These are phyloP conservation scores for Pseudozyma flocculosa DNA, from an alignment of 1,284 basidiomycete genomes.

Conservation along the genomic window DNA sequence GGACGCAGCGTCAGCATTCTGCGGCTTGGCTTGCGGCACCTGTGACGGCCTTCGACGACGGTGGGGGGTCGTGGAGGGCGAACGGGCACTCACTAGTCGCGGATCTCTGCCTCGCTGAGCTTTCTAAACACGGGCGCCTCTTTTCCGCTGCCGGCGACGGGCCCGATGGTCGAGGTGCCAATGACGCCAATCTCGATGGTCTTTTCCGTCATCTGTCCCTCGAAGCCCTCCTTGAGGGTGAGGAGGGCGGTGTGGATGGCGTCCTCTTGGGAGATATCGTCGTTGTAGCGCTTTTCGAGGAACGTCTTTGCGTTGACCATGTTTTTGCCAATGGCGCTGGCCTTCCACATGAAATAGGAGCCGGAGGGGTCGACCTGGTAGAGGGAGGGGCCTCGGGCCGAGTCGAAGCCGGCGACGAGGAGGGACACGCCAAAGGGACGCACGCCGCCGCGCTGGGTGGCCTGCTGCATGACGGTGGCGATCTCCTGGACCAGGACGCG, in stretches of 20 bases:
- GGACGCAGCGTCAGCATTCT: no score
- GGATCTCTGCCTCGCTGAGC: conserved; percentile 45
- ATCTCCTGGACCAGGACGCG: conserved; percentile 95
- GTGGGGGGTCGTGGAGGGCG: no score
- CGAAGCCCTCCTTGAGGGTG: conserved; percentile 97
- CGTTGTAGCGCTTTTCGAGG: conserved; percentile 95
- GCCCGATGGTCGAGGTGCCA: conserved; percentile 56
- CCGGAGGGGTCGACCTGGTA: conserved; percentile 99
- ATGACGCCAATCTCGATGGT: conserved; percentile 98
- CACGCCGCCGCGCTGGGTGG: conserved; percentile 97
- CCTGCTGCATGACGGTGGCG: conserved; percentile 97
- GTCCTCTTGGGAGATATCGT: conserved; percentile 97
- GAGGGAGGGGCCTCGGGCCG: conserved; percentile 82
- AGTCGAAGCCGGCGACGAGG: conserved; percentile 93
- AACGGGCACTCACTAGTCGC: conserved; percentile 50
- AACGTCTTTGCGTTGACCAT: conserved; percentile 99
- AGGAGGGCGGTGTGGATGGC: conserved; percentile 98
- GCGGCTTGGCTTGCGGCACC: conserved; percentile 10
- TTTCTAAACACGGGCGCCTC: conserved; percentile 50
- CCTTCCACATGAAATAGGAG: conserved; percentile 94
- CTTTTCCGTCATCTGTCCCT: conserved; percentile 99
- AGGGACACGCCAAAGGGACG: conserved; percentile 96
- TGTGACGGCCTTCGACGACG: no score
- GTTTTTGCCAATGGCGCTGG: conserved; percentile 98
- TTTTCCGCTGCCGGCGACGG: conserved; percentile 30